Conservation (phyloP, 345 rosid species). For the Moringa oleifera region DNA sequence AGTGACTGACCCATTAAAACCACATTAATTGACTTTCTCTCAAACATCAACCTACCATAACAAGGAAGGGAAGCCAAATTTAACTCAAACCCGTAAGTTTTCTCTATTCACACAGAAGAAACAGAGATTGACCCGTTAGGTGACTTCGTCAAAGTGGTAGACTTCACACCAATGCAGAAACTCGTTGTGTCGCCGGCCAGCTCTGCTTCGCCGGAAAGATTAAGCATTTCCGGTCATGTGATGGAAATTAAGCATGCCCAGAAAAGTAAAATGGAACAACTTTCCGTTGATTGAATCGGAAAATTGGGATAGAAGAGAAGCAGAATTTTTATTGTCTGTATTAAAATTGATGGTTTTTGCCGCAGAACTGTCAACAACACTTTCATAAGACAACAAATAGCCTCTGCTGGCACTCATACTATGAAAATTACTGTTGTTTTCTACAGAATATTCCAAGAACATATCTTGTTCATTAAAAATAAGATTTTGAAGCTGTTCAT, state of each 20-base stretch:
- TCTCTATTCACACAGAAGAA: constrained; percentile 22
- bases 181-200: not conserved
- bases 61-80: constrained; percentile 1
- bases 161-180: not conserved
- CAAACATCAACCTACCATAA: not conserved
- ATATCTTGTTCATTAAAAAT: constrained; percentile 30
- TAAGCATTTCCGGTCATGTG: too few relatives aligned
- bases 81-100: constrained; percentile 16
- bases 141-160: too few relatives aligned
- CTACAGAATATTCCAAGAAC: constrained; percentile 24
- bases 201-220: not conserved
- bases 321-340: constrained; percentile 15
- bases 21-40: not conserved
- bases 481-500: constrained; percentile 35
- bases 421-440: constrained; percentile 11
- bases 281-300: not conserved
- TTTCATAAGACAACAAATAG: not conserved
- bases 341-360: constrained; percentile 19
- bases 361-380: constrained; percentile 30
- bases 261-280: not conserved
- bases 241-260: not conserved
- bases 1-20: too few relatives aligned
- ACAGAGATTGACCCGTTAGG: not conserved
- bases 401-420: not conserved
- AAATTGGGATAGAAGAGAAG: constrained; percentile 14